phyloP scores from a whole-genome alignment of 140 eudicot species.

The Stevia rebaudiana region DNA sequence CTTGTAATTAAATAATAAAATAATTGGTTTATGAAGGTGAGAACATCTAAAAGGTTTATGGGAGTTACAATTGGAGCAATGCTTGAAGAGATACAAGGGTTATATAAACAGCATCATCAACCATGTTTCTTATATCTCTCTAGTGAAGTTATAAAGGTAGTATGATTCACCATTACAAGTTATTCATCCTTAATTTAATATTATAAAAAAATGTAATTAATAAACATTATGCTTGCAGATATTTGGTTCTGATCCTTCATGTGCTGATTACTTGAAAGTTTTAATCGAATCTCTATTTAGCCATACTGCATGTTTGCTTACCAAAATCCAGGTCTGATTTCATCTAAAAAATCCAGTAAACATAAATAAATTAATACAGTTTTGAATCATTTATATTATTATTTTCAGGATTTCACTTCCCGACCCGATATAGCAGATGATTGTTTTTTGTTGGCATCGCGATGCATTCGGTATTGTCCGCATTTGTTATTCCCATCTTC shows the following conservation, averaged over 20 bases:
- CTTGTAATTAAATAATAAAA: slow-evolving; percentile 8
- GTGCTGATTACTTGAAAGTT: slow-evolving; percentile 75
- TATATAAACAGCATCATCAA: slow-evolving; percentile 88
- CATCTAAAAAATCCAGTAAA: neutral
- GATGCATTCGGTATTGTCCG: slow-evolving; percentile 98
- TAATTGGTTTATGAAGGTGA: slow-evolving; percentile 52
- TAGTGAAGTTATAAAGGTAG: slow-evolving; percentile 99
- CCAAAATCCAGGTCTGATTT: slow-evolving; percentile 60
- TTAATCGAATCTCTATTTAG: slow-evolving; percentile 84
- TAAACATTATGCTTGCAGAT: slow-evolving; percentile 54
- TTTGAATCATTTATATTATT: slow-evolving; percentile 1
- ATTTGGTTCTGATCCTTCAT: slow-evolving; percentile 96
- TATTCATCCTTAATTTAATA: neutral
- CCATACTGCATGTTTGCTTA: slow-evolving; percentile 77
- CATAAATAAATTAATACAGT: neutral
- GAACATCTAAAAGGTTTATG: slow-evolving; percentile 91
- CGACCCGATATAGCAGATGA: slow-evolving; percentile 97
- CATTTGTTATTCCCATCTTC: slow-evolving; percentile 75
- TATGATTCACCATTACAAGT: slow-evolving; percentile 11
- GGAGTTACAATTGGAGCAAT: slow-evolving; percentile 97
- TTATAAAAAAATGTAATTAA: neutral
- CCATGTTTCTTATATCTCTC: slow-evolving; percentile 97
- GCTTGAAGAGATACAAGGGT: slow-evolving; percentile 93
- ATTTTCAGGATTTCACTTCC: slow-evolving; percentile 68
- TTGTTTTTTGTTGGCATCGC: slow-evolving; percentile 89